Evolutionary conservation across 106 monocot genomes (phyloP).

Genomic region (Acanthochlamys bracteata): DNA sequence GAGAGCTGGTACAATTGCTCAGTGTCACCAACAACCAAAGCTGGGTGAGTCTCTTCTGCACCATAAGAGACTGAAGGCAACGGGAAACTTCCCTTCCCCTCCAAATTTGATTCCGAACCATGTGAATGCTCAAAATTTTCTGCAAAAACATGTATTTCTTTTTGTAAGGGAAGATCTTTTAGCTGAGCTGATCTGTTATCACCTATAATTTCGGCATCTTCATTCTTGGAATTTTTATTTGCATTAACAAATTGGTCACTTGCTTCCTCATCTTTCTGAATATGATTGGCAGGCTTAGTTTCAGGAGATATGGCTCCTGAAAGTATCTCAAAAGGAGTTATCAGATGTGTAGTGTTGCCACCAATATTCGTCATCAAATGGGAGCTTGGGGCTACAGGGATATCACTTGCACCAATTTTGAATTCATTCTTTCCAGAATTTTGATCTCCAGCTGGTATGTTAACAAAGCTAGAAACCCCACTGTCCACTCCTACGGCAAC

Average conservation of each 20-base stretch:
- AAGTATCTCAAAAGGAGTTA: slow-evolving; percentile 84
- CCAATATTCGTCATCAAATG: slow-evolving; percentile 21
- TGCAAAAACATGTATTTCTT: slow-evolving; percentile 20
- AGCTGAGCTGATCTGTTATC: slow-evolving; percentile 20
- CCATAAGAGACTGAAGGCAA: slow-evolving; percentile 12
- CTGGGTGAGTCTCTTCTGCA: slow-evolving; percentile 19
- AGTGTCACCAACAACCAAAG: slow-evolving; percentile 19
- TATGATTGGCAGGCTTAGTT: slow-evolving; percentile 16
- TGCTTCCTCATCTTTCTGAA: slow-evolving; percentile 14
- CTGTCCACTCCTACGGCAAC: slow-evolving; percentile 28
- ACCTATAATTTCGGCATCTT: slow-evolving; percentile 38
- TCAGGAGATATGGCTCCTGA: slow-evolving; percentile 53
- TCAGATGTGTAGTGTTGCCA: slow-evolving; percentile 52
- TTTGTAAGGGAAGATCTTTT: slow-evolving; percentile 29
- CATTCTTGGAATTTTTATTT: slow-evolving; percentile 19
- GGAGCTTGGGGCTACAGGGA: slow-evolving; percentile 26
- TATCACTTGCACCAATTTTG: slow-evolving; percentile 30
- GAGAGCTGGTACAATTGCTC: slow-evolving; percentile 19
- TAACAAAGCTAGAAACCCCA: slow-evolving; percentile 17
- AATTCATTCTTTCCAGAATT: slow-evolving; percentile 26
- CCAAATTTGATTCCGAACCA: slow-evolving; percentile 20
- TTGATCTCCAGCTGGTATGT: slow-evolving; percentile 18
- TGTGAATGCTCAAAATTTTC: slow-evolving; percentile 22
- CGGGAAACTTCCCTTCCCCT: slow-evolving; percentile 16
- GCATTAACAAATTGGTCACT: slow-evolving; percentile 24